Evolutionary conservation across 148 eudicot genomes (phyloP).

Genomic region (Limonium bicolor): DNA sequence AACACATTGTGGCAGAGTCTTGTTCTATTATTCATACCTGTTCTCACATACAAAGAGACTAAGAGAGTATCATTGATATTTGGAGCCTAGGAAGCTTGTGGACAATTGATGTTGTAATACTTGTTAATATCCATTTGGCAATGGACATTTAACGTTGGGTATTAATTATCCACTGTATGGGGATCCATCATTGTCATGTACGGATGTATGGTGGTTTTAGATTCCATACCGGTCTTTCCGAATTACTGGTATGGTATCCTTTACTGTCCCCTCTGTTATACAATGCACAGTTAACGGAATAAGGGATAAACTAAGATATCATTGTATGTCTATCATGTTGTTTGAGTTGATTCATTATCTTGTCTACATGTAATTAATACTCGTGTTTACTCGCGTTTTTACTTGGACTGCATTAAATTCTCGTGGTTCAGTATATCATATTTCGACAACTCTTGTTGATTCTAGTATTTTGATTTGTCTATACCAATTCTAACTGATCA

Average conservation of each 20-base stretch:
- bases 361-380: too few species aligned
- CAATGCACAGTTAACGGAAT: too few species aligned
- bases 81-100: constrained; percentile 96
- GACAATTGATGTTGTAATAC: constrained; percentile 83
- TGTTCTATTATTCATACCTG: constrained; percentile 69
- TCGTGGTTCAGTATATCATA: too few species aligned
- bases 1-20: constrained; percentile 97
- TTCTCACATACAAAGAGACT: constrained; percentile 48
- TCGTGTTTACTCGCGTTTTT: too few species aligned
- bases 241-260: constrained; percentile 63
- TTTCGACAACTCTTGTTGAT: too few species aligned
- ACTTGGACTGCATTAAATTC: too few species aligned
- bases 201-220: constrained; percentile 71
- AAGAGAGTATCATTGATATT: constrained; percentile 64
- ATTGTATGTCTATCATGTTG: too few species aligned
- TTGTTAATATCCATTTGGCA: constrained; percentile 88
- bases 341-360: too few species aligned
- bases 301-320: too few species aligned
- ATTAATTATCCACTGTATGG: constrained; percentile 69
- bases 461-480: too few species aligned
- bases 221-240: constrained; percentile 68
- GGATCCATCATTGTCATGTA: constrained; percentile 85
- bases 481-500: too few species aligned
- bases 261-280: too few species aligned
- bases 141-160: constrained; percentile 93